Evolutionary conservation across 148 eudicot species (phyloP).

Genomic region (Camellia sinensis): DNA sequence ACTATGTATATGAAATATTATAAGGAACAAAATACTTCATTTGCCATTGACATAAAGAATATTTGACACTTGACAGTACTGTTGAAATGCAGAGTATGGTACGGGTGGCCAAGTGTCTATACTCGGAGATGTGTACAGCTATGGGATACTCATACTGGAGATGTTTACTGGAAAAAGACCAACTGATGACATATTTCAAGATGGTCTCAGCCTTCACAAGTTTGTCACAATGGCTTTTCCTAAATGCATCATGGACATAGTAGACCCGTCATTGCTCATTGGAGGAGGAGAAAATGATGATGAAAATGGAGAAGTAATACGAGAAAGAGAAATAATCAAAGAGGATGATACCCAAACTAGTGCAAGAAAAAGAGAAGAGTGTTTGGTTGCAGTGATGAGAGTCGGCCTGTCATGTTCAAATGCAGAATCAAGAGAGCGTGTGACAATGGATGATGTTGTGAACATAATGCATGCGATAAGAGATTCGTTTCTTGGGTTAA

Average conservation of each 20-base stretch:
- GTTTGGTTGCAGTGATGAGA: conserved; percentile 12
- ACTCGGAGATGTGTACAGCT: conserved; percentile 21
- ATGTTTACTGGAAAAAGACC: conserved; percentile 17
- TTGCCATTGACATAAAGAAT: too few species aligned
- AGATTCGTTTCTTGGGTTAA: conserved; percentile 9
- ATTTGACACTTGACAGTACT: too few species aligned
- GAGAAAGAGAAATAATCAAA: not conserved
- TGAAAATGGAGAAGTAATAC: not conserved
- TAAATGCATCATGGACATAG: not conserved
- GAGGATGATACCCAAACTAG: not conserved
- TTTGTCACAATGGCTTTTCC: conserved; percentile 10
- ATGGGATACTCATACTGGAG: conserved; percentile 16
- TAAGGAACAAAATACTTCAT: not conserved
- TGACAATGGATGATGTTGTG: conserved; percentile 9
- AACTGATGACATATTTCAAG: conserved; percentile 14
- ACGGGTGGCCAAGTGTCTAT: conserved; percentile 17
- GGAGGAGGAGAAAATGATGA: not conserved
- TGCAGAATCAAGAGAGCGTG: conserved; percentile 5
- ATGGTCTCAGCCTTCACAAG: conserved; percentile 11
- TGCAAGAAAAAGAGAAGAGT: not conserved
- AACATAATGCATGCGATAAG: conserved; percentile 13
- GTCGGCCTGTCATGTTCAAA: conserved; percentile 17
- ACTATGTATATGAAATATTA: not conserved
- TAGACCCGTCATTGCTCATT: conserved; percentile 1
- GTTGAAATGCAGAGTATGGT: conserved; percentile 11